These are phyloP conservation scores for Ephemerocybe angulata DNA, from an alignment of 768 basidiomycete species.

Conservation along the genomic window DNA sequence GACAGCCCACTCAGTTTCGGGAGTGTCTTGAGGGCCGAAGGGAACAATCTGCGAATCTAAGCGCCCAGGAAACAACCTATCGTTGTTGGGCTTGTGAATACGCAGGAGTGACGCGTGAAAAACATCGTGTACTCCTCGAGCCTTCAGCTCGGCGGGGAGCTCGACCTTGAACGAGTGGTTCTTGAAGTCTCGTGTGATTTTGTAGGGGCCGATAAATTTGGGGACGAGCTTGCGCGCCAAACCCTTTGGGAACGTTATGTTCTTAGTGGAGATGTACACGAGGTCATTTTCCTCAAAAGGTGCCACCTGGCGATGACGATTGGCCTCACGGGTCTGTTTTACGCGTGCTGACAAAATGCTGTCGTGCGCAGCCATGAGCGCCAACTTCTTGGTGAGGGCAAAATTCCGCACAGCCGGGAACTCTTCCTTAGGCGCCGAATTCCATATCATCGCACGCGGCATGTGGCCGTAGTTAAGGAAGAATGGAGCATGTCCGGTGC, in stretches of 20 bases:
- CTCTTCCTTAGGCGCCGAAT: not conserved
- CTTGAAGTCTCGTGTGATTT: conserved; percentile 4
- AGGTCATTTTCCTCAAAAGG: conserved; percentile 6
- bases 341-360: conserved; percentile 4
- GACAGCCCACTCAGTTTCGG: conserved; percentile 25
- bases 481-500: conserved; percentile 6
- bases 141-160: conserved; percentile 12
- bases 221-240: conserved; percentile 12
- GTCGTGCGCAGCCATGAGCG: conserved; percentile 10
- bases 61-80: conserved; percentile 26
- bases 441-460: conserved; percentile 9
- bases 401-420: conserved; percentile 5
- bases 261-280: conserved; percentile 22
- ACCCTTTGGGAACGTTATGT: conserved; percentile 20
- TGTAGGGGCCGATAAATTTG: conserved; percentile 13
- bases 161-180: conserved; percentile 10
- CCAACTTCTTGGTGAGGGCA: not conserved
- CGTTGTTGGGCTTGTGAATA: conserved; percentile 28
- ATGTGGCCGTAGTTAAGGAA: conserved; percentile 7
- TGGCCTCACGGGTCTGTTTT: conserved; percentile 5
- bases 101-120: conserved; percentile 34
- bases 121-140: conserved; percentile 22
- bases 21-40: conserved; percentile 8
- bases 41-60: conserved; percentile 12
- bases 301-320: not conserved